Base-by-base conservation (phyloP, 169 alveolate genomes). In the Hepatocystis sp. region DNA sequence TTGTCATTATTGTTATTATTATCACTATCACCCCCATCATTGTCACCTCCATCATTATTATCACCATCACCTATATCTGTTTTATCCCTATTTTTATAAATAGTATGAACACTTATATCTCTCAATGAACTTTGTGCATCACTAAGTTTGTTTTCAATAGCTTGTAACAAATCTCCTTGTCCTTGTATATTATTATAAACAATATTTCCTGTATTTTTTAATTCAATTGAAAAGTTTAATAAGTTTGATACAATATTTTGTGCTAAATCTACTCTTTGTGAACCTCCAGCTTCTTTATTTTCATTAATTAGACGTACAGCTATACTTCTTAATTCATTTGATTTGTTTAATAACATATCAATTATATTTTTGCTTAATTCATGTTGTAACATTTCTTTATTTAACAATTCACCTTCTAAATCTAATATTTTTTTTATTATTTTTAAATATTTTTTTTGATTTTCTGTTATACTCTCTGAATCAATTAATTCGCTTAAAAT, bases 121-220 rank as follows among this genome's bases (percentile, higher is more conserved):
- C 44, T 76, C 25, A 76, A 19, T 4, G 42, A 32, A n/a, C 44
- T 30, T 15, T 60, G 66, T 19, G 88, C 76, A n/a, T 56, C 15
- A 13, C 28, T 44, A 0, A 76, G 40, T 15, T 27, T 76, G 4
- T 76, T 58, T 11, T 76, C 88, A 0, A 76, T 58, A 1, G 15
- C 44, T 27, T 76, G 88, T 3, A 76, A 21, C 0, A 76, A 15
- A 4, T 76, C 88, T 28, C 88, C 88, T 46, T 76, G 88, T 42
- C 88, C 88, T 15, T 76, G 88, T 8, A 76, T 76, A 30, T 76
- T 76, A 44, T 56, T 76, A 58, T 76, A 76, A 34, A 76, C 88
- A n/a, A 76, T 76, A 76, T 76, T 76, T 7, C 88, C 88, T 10
- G 88, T 76, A 46, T 76, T 76, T 30, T 76, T 76, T 58, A 76